Base-by-base conservation (phyloP, 2,329 filamentous ascomycete genomes). In the Exserohilum turcica region DNA sequence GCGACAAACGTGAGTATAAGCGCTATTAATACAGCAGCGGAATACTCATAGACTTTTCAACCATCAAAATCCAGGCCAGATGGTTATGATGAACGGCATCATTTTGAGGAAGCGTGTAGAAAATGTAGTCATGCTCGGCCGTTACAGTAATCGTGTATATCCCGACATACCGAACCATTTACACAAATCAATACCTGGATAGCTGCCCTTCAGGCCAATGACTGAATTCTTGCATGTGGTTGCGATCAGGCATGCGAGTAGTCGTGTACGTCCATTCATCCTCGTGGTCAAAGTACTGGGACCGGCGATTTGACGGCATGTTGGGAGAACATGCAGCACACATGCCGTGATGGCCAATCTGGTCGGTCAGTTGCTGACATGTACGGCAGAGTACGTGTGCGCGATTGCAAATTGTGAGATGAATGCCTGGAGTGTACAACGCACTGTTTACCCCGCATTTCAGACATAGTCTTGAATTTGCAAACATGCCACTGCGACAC, bases 391-490 rank as follows among this genome's bases (percentile, higher is more conserved):
- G 48, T 44, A 66, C 57, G 42, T 60, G 52, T 16, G 36, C 19
- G 43, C 56, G 49, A 16, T 65, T 64, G 44, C 60, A 59, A 31
- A 68, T 62, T 21, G 44, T 55, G 37, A 70, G 54, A 36, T 51
- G 48, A 21, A 56, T 56, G 24, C 66, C 66, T n/a, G 55, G 49
- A 15, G 43, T 37, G 51, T 70, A 70, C 45, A 55, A 40, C 37
- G 56, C 52, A 43, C 43, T 48, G 9, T 51, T 54, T 43, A 70
- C 57, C 52, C 65, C 67, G 59, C 67, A 70, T 40, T 60, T 43
- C 8, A 70, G 55, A 56, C 68, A 70, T 12, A 63, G 61, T 59
- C 68, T 57, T 32, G 53, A 55, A 21, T 43, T 49, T n/a, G 67
- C 66, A n/a, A 63, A 51, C n/a, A 43, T 18, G 9, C 61, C 62